Evolutionary conservation across 2,329 filamentous ascomycete species (phyloP), one percentile per base, ranked within the genome.

Genomic region (Sporothrix pseudoabietina): DNA sequence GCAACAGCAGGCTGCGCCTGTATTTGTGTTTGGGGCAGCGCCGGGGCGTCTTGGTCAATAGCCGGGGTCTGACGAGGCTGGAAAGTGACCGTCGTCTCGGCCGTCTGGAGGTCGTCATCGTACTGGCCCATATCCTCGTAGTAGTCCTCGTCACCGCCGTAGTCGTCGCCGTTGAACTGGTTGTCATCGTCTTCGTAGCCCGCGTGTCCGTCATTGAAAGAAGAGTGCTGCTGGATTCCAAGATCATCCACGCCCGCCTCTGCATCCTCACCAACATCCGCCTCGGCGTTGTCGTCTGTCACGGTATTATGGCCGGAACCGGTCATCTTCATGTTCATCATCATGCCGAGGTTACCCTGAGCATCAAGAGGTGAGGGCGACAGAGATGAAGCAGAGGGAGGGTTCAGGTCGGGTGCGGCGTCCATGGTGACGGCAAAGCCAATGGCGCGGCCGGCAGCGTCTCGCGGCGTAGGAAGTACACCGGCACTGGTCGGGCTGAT

Each of bases 341-440:
- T 19, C n/a, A 54, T 68, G 2, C 74, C 63, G 12, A 72, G 47
- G 26, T 76, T 73, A n/a, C 47, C 26, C 1, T 55, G n/a, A 5
- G 59, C 9, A 30, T 69, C 49, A 12, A 71, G 5, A 3, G 74
- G 71, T 44, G 70, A 72, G 0, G 54, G 41, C 2, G 74, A 77
- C 35, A 35, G 35, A 35, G 35, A 35, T 26, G 76, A 71, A 12
- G 76, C 75, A 0, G 78, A 77, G 0, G 76, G 69, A 9, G 69
- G 76, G 63, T 65, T 75, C 14, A 76, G 75, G 22, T 79, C 80
- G 0, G 81, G 81, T 0, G 83, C 84, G 14, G 76, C 76, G 57
- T 87, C 85, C 74, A 84, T 83, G 4, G 86, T 86, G 76, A 85
- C 78, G 3, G 88, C 87, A 77, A 86, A 88, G 1, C 88, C 88